Percentiles rank a stretch among this genome's conserved stretches.
Conservation (phyloP, 257 asterid species). For the Mitragyna speciosa region DNA sequence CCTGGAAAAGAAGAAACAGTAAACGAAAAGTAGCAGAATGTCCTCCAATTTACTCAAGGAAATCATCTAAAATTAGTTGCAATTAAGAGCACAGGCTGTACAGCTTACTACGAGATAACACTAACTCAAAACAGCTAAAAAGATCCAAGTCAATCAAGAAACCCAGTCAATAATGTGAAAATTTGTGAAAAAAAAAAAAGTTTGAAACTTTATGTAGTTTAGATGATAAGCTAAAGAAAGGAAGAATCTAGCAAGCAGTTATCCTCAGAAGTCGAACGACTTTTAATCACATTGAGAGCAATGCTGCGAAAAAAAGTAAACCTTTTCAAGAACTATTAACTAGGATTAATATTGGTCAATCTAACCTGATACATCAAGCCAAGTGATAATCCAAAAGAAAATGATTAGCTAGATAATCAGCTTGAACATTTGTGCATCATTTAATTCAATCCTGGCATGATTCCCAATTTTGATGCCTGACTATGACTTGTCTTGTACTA, state of each 20-base stretch:
- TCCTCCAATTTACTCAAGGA: neutral
- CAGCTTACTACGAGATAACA: neutral
- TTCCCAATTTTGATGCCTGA: neutral
- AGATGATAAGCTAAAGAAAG: neutral
- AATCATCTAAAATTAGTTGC: neutral
- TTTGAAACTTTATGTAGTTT: neutral
- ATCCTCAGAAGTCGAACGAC: neutral
- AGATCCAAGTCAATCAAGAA: neutral
- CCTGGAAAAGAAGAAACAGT: constrained; percentile 41
- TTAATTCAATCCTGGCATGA: neutral
- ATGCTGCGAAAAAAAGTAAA: neutral
- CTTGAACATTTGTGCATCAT: neutral
- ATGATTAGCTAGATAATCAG: neutral
- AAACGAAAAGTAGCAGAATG: neutral
- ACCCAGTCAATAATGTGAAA: neutral
- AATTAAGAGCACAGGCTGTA: neutral
- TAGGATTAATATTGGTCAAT: neutral
- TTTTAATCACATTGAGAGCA: neutral
- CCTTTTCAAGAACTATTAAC: neutral
- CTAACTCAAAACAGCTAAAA: neutral
- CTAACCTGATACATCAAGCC: neutral
- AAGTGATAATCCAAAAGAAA: neutral
- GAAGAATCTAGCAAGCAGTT: neutral
- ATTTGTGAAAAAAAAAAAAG: neutral
- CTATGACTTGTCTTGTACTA: neutral